These are phyloP conservation scores for Melastoma candidum DNA, from an alignment of 441 rosid genomes.

Conservation along the genomic window DNA sequence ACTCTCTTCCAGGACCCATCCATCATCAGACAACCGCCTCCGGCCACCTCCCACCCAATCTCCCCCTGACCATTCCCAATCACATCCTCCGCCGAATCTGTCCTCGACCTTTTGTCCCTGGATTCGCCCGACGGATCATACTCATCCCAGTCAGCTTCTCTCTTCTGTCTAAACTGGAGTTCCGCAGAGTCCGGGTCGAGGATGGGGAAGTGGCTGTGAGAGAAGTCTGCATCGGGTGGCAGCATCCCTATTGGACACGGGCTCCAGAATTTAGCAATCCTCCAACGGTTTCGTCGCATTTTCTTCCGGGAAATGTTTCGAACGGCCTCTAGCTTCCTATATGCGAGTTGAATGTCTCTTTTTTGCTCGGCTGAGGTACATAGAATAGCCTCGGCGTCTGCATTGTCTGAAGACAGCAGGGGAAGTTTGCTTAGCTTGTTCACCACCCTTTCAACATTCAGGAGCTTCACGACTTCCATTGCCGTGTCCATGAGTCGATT, in stretches of 20 bases:
- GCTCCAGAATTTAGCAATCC: conserved; percentile 56
- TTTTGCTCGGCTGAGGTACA: conserved; percentile 30
- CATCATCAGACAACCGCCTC: too few relatives aligned
- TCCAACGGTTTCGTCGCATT: conserved; percentile 40
- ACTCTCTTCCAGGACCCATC: too few relatives aligned
- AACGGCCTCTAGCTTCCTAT: conserved; percentile 44
- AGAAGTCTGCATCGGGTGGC: conserved; percentile 55
- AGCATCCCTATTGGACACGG: conserved; percentile 86
- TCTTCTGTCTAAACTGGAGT: too few relatives aligned
- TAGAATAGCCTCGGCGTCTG: conserved; percentile 8
- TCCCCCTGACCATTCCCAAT: too few relatives aligned
- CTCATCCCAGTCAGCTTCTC: too few relatives aligned
- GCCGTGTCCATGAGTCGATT: conserved; percentile 45
- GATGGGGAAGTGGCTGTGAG: conserved; percentile 47
- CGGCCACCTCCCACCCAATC: too few relatives aligned
- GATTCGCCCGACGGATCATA: too few relatives aligned
- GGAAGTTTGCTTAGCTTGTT: conserved; percentile 48
- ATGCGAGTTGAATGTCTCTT: conserved; percentile 42
- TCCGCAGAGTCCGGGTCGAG: conserved; percentile 26
- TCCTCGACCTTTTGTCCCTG: too few relatives aligned
- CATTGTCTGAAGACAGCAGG: conserved; percentile 18
- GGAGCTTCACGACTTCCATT: conserved; percentile 36
- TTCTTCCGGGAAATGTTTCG: conserved; percentile 26
- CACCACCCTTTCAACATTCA: conserved; percentile 25
- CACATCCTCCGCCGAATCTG: too few relatives aligned